phyloP scores from a whole-genome alignment of 2,329 filamentous ascomycete species.

The Colletotrichum godetiae region DNA sequence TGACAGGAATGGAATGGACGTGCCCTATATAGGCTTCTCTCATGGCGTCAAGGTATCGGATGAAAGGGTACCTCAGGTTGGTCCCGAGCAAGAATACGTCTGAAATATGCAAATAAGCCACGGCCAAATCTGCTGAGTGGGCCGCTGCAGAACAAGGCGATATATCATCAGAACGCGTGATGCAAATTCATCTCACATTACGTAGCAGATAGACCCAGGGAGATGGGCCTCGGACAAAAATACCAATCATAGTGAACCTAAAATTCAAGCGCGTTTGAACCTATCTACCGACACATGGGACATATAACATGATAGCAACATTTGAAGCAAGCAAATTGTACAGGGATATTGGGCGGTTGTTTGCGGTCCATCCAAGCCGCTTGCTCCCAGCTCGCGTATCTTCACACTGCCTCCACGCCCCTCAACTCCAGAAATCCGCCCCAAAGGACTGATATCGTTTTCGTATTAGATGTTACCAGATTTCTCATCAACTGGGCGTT shows the following conservation, averaged over 20 bases:
- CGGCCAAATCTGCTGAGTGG: background rate
- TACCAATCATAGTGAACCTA: conserved; percentile 4
- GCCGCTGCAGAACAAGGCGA: background rate
- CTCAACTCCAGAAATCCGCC: conserved; percentile 34
- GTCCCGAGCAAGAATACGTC: background rate
- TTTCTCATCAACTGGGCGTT: conserved; percentile 33
- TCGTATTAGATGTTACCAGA: conserved; percentile 36
- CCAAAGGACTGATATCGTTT: conserved; percentile 19
- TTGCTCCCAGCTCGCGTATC: conserved; percentile 30
- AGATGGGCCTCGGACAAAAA: background rate
- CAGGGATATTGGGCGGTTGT: conserved; percentile 28
- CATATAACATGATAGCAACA: conserved; percentile 35
- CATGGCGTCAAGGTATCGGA: no score
- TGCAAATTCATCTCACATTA: background rate
- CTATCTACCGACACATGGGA: conserved; percentile 33
- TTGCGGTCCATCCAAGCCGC: conserved; percentile 18
- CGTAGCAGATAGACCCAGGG: background rate
- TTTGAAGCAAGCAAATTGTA: conserved; percentile 35
- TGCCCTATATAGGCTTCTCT: no score
- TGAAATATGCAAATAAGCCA: background rate
- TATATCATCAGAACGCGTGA: background rate
- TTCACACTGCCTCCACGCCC: conserved; percentile 32
- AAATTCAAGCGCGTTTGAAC: conserved; percentile 32
- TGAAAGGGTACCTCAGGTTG: background rate
- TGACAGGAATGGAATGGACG: no score